Conservation (phyloP, 177 flowering plant genomes). For the Vitis hybrid region DNA sequence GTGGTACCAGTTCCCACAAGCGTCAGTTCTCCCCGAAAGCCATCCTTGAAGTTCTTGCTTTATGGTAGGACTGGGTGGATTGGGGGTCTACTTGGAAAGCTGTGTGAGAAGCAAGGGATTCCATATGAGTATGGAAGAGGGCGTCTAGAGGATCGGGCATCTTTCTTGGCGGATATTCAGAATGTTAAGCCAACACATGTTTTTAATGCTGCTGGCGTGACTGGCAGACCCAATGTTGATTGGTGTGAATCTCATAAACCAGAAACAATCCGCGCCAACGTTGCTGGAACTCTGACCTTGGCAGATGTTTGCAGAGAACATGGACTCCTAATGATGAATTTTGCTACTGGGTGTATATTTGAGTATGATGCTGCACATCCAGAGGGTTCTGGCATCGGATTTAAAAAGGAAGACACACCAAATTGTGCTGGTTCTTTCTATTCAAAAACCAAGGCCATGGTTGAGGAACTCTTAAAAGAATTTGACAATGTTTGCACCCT, state of each 20-base stretch:
- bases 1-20: slow-evolving; percentile 40
- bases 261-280: slow-evolving; percentile 64
- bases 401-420: slow-evolving; percentile 60
- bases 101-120: slow-evolving; percentile 64
- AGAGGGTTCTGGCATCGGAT: slow-evolving; percentile 66
- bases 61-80: slow-evolving; percentile 74
- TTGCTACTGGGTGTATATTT: slow-evolving; percentile 71
- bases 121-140: slow-evolving; percentile 61
- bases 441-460: slow-evolving; percentile 75
- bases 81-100: slow-evolving; percentile 60
- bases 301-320: slow-evolving; percentile 70
- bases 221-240: slow-evolving; percentile 75
- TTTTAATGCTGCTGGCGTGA: slow-evolving; percentile 70
- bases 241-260: slow-evolving; percentile 72
- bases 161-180: slow-evolving; percentile 46
- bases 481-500: too few species aligned
- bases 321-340: slow-evolving; percentile 59
- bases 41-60: slow-evolving; percentile 52
- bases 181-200: slow-evolving; percentile 66
- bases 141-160: slow-evolving; percentile 54
- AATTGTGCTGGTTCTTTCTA: slow-evolving; percentile 65
- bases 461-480: neutral
- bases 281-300: slow-evolving; percentile 62
- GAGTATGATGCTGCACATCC: slow-evolving; percentile 69
- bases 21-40: slow-evolving; percentile 31